These are phyloP conservation scores for Agrocybe praecox DNA, from an alignment of 768 basidiomycete genomes.

Conservation along the genomic window DNA sequence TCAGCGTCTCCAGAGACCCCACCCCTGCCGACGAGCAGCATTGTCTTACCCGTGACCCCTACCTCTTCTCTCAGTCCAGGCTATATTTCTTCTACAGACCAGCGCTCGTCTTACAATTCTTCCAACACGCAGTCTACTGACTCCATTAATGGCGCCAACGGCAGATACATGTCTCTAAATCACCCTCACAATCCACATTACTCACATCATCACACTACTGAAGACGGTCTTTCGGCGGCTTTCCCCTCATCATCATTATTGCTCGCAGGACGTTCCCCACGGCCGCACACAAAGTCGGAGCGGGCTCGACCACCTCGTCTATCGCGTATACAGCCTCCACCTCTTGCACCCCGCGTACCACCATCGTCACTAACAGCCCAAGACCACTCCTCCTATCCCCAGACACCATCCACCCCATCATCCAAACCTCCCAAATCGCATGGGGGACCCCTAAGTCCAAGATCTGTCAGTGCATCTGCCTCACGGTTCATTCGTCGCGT, in stretches of 20 bases:
- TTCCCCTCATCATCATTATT: slow-evolving; percentile 14
- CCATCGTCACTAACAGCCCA: slow-evolving; percentile 46
- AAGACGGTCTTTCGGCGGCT: slow-evolving; percentile 37
- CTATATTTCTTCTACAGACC: slow-evolving; percentile 47
- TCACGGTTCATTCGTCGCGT: slow-evolving; percentile 93
- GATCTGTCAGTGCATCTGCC: slow-evolving; percentile 71
- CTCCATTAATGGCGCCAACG: slow-evolving; percentile 47
- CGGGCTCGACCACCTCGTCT: slow-evolving; percentile 19
- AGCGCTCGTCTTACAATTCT: slow-evolving; percentile 78
- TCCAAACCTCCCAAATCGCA: slow-evolving; percentile 44
- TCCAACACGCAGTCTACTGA: slow-evolving; percentile 78
- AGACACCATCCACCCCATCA: slow-evolving; percentile 16
- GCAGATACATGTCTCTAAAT: slow-evolving; percentile 28
- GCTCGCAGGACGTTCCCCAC: slow-evolving; percentile 21
- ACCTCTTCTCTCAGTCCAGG: slow-evolving; percentile 59
- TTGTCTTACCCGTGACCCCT: slow-evolving; percentile 39
- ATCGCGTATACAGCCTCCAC: slow-evolving; percentile 20
- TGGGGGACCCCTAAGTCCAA: slow-evolving; percentile 61
- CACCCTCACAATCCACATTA: slow-evolving; percentile 31
- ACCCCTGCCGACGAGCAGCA: slow-evolving; percentile 32
- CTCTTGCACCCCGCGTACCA: slow-evolving; percentile 26
- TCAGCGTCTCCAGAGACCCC: slow-evolving; percentile 30
- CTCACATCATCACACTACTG: slow-evolving; percentile 37
- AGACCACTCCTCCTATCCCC: slow-evolving; percentile 44
- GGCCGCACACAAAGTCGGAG: slow-evolving; percentile 50